Percentiles rank a stretch among this genome's conserved stretches.
These are phyloP conservation scores for Mortierella sp. DNA, from an alignment of 371 early-diverging fungal genomes.

Conservation along the genomic window DNA sequence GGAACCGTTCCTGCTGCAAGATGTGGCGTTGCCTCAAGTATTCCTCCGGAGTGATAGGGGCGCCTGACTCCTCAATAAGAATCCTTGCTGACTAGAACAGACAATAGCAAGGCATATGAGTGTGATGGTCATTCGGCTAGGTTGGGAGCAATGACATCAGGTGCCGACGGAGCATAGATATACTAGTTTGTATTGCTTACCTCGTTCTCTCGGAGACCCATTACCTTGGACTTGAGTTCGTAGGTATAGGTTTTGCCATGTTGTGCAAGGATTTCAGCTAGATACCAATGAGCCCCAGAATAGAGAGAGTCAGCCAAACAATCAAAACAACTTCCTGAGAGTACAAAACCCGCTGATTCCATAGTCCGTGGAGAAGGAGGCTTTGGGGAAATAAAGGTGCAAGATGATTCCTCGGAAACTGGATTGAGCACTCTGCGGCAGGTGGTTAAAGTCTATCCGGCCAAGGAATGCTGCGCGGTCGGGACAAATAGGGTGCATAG, in stretches of 20 bases:
- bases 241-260: conserved; percentile 79
- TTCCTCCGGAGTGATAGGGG: conserved; percentile 80
- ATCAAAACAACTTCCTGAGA: too few species aligned
- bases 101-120: not conserved
- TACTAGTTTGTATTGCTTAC: conserved; percentile 31
- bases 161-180: not conserved
- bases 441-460: too few species aligned
- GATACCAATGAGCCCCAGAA: not conserved
- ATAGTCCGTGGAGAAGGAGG: too few species aligned
- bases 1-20: conserved; percentile 70
- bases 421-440: too few species aligned
- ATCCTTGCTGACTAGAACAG: conserved; percentile 71
- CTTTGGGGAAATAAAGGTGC: too few species aligned
- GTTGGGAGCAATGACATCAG: too few species aligned
- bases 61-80: conserved; percentile 66
- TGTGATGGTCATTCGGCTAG: too few species aligned
- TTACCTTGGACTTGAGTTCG: conserved; percentile 83
- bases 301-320: too few species aligned
- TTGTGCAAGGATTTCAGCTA: conserved; percentile 69
- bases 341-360: too few species aligned
- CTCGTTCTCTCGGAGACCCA: conserved; percentile 79
- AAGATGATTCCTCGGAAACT: too few species aligned
- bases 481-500: too few species aligned
- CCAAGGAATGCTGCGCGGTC: too few species aligned
- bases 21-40: conserved; percentile 71